These are phyloP conservation scores for Aspergillus nanangensis DNA, from an alignment of 495 filamentous ascomycete genomes.

Conservation along the genomic window DNA sequence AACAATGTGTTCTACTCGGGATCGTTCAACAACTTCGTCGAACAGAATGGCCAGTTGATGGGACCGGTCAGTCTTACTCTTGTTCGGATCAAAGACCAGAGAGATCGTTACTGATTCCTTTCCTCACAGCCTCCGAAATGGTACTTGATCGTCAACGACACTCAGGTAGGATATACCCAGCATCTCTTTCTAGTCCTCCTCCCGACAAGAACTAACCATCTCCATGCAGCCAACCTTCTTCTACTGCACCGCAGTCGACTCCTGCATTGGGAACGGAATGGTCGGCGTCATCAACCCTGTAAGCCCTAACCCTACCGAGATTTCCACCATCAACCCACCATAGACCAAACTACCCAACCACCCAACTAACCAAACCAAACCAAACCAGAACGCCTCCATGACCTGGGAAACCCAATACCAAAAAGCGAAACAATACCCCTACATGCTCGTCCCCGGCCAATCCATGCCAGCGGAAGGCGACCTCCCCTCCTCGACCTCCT, in stretches of 20 bases:
- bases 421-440: constrained; percentile 25
- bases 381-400: constrained; percentile 24
- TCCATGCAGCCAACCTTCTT: constrained; percentile 30
- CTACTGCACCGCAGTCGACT: constrained; percentile 37
- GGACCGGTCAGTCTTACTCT: constrained; percentile 19
- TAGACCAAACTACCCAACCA: too few relatives aligned
- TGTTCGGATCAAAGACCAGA: neutral
- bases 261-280: constrained; percentile 38
- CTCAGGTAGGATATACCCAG: constrained; percentile 32
- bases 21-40: constrained; percentile 24
- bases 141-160: constrained; percentile 29
- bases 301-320: neutral
- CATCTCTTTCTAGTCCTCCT: neutral
- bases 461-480: constrained; percentile 32
- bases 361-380: neutral
- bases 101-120: neutral
- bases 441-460: constrained; percentile 38
- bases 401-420: constrained; percentile 31
- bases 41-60: constrained; percentile 22
- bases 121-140: constrained; percentile 27
- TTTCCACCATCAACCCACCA: too few relatives aligned
- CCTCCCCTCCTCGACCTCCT: constrained; percentile 5
- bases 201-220: constrained; percentile 1
- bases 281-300: constrained; percentile 40
- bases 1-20: constrained; percentile 40